Conservation (phyloP, 345 rosid species). For the Gossypium anomalum region DNA sequence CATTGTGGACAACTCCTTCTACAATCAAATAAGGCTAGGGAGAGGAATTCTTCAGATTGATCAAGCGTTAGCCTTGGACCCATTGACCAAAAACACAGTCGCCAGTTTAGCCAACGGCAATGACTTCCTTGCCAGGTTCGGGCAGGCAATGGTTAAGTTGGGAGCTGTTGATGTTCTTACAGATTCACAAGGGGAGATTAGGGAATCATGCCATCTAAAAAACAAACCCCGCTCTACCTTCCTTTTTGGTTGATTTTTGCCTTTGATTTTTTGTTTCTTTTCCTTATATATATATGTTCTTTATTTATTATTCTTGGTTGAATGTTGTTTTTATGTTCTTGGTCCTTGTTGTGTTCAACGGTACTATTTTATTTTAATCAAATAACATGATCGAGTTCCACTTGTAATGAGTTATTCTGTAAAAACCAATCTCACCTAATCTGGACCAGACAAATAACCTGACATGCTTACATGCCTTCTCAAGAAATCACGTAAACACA, state of each 20-base stretch:
- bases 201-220: constrained; percentile 33
- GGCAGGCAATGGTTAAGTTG: constrained; percentile 51
- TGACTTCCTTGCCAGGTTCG: constrained; percentile 39
- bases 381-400: neutral
- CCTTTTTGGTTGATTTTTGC: neutral
- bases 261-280: neutral
- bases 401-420: neutral
- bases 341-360: neutral
- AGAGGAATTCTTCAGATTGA: constrained; percentile 53
- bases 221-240: neutral
- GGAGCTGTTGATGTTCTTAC: constrained; percentile 32
- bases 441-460: neutral
- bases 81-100: constrained; percentile 25
- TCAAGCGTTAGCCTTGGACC: constrained; percentile 39
- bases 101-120: constrained; percentile 20
- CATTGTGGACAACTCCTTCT: constrained; percentile 45
- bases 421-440: neutral
- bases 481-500: neutral
- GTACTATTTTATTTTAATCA: neutral
- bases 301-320: neutral
- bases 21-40: constrained; percentile 29
- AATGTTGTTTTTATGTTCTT: neutral
- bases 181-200: constrained; percentile 36
- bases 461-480: too few species aligned
- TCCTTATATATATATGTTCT: neutral